Conservation (phyloP, 139 green algal species). For the Volvox africanus region DNA sequence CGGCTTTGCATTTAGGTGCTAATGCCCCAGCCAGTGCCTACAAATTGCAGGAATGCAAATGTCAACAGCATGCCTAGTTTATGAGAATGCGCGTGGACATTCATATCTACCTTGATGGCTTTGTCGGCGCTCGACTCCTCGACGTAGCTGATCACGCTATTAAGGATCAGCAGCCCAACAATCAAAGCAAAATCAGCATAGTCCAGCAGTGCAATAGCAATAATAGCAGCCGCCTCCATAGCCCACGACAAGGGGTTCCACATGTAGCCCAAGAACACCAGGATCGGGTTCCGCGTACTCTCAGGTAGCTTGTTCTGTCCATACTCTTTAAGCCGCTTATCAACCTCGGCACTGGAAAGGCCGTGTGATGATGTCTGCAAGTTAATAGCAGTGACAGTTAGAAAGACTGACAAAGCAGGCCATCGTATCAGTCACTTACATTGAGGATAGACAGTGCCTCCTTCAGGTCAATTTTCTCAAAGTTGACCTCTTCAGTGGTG, state of each 20-base stretch:
- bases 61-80: background rate
- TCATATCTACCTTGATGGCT: slow-evolving; percentile 76
- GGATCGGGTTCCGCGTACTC: slow-evolving; percentile 71
- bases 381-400: too few relatives aligned
- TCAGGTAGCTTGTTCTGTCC: slow-evolving; percentile 88
- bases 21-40: slow-evolving; percentile 81
- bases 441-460: slow-evolving; percentile 71
- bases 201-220: slow-evolving; percentile 87
- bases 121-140: slow-evolving; percentile 86
- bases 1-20: slow-evolving; percentile 76
- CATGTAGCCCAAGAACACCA: slow-evolving; percentile 82
- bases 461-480: slow-evolving; percentile 73
- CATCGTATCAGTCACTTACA: slow-evolving; percentile 33
- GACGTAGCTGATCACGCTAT: slow-evolving; percentile 84
- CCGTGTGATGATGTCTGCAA: slow-evolving; percentile 23
- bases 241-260: slow-evolving; percentile 89
- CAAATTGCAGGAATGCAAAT: background rate
- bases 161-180: slow-evolving; percentile 79
- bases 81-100: background rate
- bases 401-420: background rate
- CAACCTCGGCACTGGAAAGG: slow-evolving; percentile 61
- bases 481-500: slow-evolving; percentile 75
- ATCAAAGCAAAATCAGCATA: slow-evolving; percentile 86
- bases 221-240: slow-evolving; percentile 89
- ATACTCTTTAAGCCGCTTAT: slow-evolving; percentile 76